phyloP scores from a whole-genome alignment of 306 rosid species.

The Malus sylvestris region DNA sequence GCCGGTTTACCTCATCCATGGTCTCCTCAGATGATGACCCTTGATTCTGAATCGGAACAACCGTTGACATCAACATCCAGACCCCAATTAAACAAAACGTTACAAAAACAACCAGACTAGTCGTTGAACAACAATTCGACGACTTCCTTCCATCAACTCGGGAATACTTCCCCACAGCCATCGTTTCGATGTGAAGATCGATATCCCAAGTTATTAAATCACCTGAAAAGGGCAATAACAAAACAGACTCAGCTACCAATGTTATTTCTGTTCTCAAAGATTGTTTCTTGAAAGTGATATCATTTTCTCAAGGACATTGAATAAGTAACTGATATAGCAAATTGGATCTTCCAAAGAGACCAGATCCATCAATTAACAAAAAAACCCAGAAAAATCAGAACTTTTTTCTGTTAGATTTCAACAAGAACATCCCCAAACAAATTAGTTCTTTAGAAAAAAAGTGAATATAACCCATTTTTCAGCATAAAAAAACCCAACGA shows the following conservation, averaged over 20 bases:
- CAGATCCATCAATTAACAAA: constrained; percentile 16
- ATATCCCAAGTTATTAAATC: constrained; percentile 10
- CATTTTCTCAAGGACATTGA: background rate
- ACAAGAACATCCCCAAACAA: background rate
- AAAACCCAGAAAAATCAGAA: background rate
- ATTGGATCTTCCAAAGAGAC: background rate
- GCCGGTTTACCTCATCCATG: constrained; percentile 26
- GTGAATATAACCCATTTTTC: background rate
- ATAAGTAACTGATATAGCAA: background rate
- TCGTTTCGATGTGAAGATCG: constrained; percentile 14
- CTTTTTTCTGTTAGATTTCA: background rate
- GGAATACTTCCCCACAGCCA: constrained; percentile 55
- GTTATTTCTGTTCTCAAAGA: background rate
- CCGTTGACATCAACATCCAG: constrained; percentile 68
- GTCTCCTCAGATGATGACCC: constrained; percentile 32
- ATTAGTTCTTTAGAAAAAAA: background rate
- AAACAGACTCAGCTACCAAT: constrained; percentile 17
- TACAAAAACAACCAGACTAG: constrained; percentile 46
- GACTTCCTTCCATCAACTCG: constrained; percentile 64
- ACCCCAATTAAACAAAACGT: constrained; percentile 66
- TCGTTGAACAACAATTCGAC: constrained; percentile 43
- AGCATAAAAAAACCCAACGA: background rate
- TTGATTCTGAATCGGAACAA: constrained; percentile 47
- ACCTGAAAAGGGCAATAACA: constrained; percentile 25
- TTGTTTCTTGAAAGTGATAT: background rate